Base-by-base conservation (phyloP, 805 yeast species). In the Candida hispaniensis region DNA sequence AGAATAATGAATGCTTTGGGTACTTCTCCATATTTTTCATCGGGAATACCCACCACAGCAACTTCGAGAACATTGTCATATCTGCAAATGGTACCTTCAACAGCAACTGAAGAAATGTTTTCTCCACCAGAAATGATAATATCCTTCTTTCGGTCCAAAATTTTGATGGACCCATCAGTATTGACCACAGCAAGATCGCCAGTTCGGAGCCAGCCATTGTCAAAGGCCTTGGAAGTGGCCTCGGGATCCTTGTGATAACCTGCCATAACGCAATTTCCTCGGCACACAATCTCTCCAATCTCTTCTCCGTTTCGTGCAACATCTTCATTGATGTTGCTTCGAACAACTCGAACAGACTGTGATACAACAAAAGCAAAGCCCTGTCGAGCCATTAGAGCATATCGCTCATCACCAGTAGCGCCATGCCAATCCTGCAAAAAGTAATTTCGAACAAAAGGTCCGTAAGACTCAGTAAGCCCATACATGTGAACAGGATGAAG, bases 61-160 rank as follows among this genome's bases (percentile, higher is more conserved):
- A 48, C 53, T 38, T 55, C 60, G 21, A 51, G 42, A 11, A 55
- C 50, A 14, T 41, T 42, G 9, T 47, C 49, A 36, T 51, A 52
- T 38, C 44, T 41, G 30, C 44, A 48, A 8, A 55, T 39, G 9
- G 35, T 44, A 22, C 45, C 41, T 38, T 55, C 60, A 5, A 55
- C 57, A 9, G 49, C 54, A 8, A 55, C 58, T 4, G 59, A 52
- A 4, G 60, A 55, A 38, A 55, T 54, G 42, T 55, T 55, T 35
- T 55, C 60, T 16, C 60, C 60, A 8, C 60, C 60, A 7, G 60
- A 52, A 21, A 55, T 55, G 38, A 55, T 55, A 20, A 55, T 54
- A 40, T 55, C 60, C 48, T 55, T 55, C 34, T 52, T 54, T 19
- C 60, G 45, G 39, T 55, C 60, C 13, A 56, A 44, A 25, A 55